A percentile compares a stretch with the other conserved stretches of the same genome.
These are phyloP conservation scores for Phytophthora sojae DNA, from an alignment of 352 stramenopile genomes.

Conservation along the genomic window DNA sequence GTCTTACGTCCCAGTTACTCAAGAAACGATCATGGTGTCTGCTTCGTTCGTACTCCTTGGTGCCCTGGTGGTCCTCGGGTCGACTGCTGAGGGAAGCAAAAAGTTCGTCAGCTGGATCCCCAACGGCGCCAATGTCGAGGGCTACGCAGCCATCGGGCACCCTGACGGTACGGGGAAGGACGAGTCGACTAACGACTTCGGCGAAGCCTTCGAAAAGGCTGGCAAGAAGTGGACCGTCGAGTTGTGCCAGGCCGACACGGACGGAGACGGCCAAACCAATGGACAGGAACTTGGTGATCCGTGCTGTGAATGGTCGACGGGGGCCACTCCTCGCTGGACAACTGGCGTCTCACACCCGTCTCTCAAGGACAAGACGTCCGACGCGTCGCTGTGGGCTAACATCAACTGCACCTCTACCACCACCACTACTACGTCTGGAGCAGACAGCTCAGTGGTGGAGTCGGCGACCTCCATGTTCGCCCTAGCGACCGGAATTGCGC, in stretches of 20 bases:
- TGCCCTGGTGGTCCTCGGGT: neutral
- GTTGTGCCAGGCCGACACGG: conserved; percentile 15
- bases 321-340: conserved; percentile 4
- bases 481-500: conserved; percentile 1
- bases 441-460: neutral
- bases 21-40: conserved; percentile 5
- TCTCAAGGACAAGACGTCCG: conserved; percentile 1
- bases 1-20: neutral
- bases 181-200: conserved; percentile 8
- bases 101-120: conserved; percentile 7
- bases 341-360: conserved; percentile 12
- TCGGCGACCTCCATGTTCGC: conserved; percentile 3
- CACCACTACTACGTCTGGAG: too few species aligned
- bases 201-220: conserved; percentile 9
- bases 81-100: neutral
- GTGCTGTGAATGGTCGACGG: conserved; percentile 1
- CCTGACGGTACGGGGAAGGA: conserved; percentile 6
- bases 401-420: conserved; percentile 9
- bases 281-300: conserved; percentile 13
- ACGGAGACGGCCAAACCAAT: conserved; percentile 16
- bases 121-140: conserved; percentile 10
- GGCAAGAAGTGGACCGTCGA: conserved; percentile 5
- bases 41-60: conserved; percentile 6
- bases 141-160: conserved; percentile 1
- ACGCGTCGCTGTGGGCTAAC: conserved; percentile 5